phyloP scores from a whole-genome alignment of 768 basidiomycete species.

The Calocybe gangraenosa region DNA sequence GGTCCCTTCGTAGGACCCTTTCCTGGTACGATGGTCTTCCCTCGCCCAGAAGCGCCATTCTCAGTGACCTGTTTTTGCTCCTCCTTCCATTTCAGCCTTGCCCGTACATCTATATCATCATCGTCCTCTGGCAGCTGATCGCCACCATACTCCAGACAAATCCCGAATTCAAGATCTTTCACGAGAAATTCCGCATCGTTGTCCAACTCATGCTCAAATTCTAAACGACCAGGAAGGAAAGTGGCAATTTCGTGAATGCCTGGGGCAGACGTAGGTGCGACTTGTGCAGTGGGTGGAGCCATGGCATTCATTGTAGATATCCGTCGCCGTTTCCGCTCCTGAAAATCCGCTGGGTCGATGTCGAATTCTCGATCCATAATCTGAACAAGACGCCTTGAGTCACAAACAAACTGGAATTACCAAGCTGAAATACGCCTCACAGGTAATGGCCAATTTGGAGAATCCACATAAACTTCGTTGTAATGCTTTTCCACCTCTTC shows the following conservation, averaged over 20 bases:
- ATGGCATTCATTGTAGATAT: constrained; percentile 75
- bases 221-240: constrained; percentile 94
- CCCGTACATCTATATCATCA: constrained; percentile 70
- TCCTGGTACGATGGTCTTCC: constrained; percentile 27
- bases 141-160: constrained; percentile 83
- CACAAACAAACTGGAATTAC: constrained; percentile 1
- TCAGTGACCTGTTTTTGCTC: constrained; percentile 32
- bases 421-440: constrained; percentile 55
- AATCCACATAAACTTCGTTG: constrained; percentile 72
- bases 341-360: constrained; percentile 78
- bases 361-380: constrained; percentile 61
- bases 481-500: constrained; percentile 95
- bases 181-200: constrained; percentile 95
- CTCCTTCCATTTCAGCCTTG: constrained; percentile 45
- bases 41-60: constrained; percentile 18
- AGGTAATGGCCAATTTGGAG: constrained; percentile 75
- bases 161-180: constrained; percentile 93
- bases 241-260: constrained; percentile 89
- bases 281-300: constrained; percentile 55
- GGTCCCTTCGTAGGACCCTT: constrained; percentile 37
- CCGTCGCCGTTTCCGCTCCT: constrained; percentile 81
- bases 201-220: constrained; percentile 96
- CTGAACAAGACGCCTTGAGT: constrained; percentile 21
- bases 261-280: constrained; percentile 83
- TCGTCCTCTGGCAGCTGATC: constrained; percentile 77